Conservation (phyloP, 345 rosid genomes). For the Hirschfeldia incana region DNA sequence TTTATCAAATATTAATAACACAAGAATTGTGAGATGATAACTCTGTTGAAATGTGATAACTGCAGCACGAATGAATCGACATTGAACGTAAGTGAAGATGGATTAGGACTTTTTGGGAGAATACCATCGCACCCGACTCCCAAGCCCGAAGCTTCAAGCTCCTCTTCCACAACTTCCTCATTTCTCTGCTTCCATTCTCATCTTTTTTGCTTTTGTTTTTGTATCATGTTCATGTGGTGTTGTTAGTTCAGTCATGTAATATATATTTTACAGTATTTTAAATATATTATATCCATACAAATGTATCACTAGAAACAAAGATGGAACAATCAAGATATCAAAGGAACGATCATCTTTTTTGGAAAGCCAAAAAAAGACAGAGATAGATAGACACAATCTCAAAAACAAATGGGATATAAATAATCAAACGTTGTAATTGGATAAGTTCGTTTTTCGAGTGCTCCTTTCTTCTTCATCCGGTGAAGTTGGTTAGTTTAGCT, state of each 20-base stretch:
- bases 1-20: background rate
- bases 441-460: too few species aligned
- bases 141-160: slow-evolving; percentile 39
- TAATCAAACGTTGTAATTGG: too few species aligned
- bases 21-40: slow-evolving; percentile 6
- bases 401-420: too few species aligned
- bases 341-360: too few species aligned
- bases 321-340: background rate
- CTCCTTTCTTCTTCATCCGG: too few species aligned
- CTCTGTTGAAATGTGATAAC: background rate
- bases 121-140: slow-evolving; percentile 39
- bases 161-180: slow-evolving; percentile 6
- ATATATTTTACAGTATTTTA: background rate
- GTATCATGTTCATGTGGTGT: background rate
- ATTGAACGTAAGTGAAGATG: slow-evolving; percentile 39
- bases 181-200: slow-evolving; percentile 11
- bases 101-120: slow-evolving; percentile 37
- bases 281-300: background rate
- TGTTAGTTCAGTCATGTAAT: slow-evolving; percentile 1
- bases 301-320: too few species aligned
- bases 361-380: too few species aligned
- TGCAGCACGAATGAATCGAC: slow-evolving; percentile 41
- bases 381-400: too few species aligned
- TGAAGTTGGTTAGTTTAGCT: too few species aligned
- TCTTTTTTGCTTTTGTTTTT: slow-evolving; percentile 23